Evolutionary conservation across 2,329 filamentous ascomycete genomes (phyloP), one percentile per base, ranked within the genome.

Genomic region (Albifimbria verrucaria): DNA sequence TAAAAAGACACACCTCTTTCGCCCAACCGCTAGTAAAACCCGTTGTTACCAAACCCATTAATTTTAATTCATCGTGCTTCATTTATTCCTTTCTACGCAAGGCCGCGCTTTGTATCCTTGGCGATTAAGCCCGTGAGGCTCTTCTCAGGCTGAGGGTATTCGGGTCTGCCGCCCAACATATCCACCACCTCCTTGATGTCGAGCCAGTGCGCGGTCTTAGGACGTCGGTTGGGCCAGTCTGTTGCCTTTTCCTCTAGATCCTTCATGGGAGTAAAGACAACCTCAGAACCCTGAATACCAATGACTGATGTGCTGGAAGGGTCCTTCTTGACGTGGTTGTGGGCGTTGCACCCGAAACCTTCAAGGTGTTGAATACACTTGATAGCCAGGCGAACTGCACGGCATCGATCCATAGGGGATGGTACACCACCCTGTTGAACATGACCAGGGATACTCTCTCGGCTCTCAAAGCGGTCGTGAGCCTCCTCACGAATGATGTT

Each of bases 401-500:
- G 86, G 64, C 93, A 92, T 52, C 94, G 88, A 73, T 99, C 94
- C 92, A 99, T 97, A 7, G 94, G 86, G 3, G 90, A 95, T 1
- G 94, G 94, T 43, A 90, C 90, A 53, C 91, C 92, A 62, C 92
- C 92, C 75, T 97, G 93, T 72, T 97, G 92, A 59, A 96, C 92
- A 74, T 97, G 92, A 15, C 92, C 92, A 1, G 92, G 92, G 49
- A 96, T 93, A 60, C 90, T 92, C 68, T 94, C 89, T 55, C 93
- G 87, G 45, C 90, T 89, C 72, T 99, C 94, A 67, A 99, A 99
- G 17, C 92, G 86, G 59, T 92, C 92, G 62, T 90, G 87, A 9
- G 92, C 90, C 71, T 97, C 94, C 61, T 96, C 92, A 54, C 89
- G 89, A 74, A 99, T 96, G 73, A 97, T 97, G 67, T 93, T 88